Conservation (phyloP, 2,329 filamentous ascomycete genomes). For the Cordyceps cateniannulata region DNA sequence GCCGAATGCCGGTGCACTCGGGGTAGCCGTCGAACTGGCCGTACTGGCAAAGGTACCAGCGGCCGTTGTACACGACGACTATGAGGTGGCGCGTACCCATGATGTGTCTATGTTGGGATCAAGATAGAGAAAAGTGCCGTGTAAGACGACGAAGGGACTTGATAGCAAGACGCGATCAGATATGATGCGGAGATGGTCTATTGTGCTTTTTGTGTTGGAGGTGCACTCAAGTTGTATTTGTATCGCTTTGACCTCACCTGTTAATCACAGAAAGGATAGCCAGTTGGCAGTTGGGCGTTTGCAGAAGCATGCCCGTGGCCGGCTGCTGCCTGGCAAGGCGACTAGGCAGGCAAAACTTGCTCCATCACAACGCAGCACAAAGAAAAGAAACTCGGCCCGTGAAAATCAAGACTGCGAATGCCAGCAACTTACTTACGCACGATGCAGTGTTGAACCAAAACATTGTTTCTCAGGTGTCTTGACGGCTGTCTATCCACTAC, state of each 20-base stretch:
- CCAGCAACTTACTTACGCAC: not conserved
- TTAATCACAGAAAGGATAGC: not conserved
- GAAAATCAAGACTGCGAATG: not conserved
- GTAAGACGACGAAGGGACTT: not conserved
- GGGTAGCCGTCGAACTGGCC: slow-evolving; percentile 10
- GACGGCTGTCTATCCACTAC: not conserved
- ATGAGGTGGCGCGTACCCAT: slow-evolving; percentile 12
- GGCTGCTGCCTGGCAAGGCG: slow-evolving; percentile 6
- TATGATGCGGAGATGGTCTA: not conserved
- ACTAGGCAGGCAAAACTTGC: not conserved
- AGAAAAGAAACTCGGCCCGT: not conserved
- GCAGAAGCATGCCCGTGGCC: not conserved
- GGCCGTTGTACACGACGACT: slow-evolving; percentile 6
- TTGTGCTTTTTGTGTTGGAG: not conserved
- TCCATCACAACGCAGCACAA: not conserved
- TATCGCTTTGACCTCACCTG: not conserved
- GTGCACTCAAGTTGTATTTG: not conserved
- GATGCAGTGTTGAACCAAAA: not conserved
- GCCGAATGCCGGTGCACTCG: not conserved
- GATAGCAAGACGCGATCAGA: not conserved
- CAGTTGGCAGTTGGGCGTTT: not conserved
- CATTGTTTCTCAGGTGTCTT: too few relatives aligned
- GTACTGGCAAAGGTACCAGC: slow-evolving; percentile 7
- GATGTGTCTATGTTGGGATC: not conserved
- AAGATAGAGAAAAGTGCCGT: not conserved